Evolutionary conservation across 2,329 filamentous ascomycete genomes (phyloP).

Genomic region (Sclerotinia spermophila): DNA sequence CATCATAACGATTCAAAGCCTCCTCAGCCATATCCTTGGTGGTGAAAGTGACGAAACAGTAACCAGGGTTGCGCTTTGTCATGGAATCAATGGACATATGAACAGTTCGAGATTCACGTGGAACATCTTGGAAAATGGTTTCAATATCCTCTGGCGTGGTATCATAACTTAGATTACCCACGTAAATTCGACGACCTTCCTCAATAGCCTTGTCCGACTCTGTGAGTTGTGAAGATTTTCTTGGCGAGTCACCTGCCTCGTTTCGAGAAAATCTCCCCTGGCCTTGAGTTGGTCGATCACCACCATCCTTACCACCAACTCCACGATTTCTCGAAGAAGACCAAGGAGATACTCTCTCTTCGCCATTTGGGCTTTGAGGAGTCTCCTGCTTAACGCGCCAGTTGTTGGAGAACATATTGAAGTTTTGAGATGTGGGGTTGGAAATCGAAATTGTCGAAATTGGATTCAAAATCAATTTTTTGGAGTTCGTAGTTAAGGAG

Average conservation of each 20-base stretch:
- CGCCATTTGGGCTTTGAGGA: conserved; percentile 14
- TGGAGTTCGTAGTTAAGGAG: not conserved
- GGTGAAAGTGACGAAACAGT: conserved; percentile 69
- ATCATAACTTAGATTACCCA: conserved; percentile 53
- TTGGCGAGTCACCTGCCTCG: conserved; percentile 14
- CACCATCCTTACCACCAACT: conserved; percentile 7
- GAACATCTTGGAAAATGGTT: conserved; percentile 43
- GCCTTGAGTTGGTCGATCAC: conserved; percentile 5
- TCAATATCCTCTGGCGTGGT: conserved; percentile 49
- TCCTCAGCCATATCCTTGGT: conserved; percentile 53
- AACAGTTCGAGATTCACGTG: conserved; percentile 50
- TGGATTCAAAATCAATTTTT: not conserved
- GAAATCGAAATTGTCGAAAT: conserved; percentile 8
- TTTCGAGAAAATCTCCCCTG: conserved; percentile 18
- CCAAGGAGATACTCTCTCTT: conserved; percentile 13
- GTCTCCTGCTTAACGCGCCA: conserved; percentile 30
- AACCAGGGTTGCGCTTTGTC: conserved; percentile 66
- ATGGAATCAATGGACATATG: conserved; percentile 68
- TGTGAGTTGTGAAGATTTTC: conserved; percentile 23
- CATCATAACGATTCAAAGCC: conserved; percentile 55
- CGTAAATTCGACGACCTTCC: conserved; percentile 43
- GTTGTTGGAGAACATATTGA: conserved; percentile 30
- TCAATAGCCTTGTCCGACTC: conserved; percentile 28
- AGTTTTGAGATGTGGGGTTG: not conserved
- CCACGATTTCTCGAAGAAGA: conserved; percentile 6